phyloP scores from a whole-genome alignment of 495 filamentous ascomycete genomes.

The Penicillium psychrofluorescens region DNA sequence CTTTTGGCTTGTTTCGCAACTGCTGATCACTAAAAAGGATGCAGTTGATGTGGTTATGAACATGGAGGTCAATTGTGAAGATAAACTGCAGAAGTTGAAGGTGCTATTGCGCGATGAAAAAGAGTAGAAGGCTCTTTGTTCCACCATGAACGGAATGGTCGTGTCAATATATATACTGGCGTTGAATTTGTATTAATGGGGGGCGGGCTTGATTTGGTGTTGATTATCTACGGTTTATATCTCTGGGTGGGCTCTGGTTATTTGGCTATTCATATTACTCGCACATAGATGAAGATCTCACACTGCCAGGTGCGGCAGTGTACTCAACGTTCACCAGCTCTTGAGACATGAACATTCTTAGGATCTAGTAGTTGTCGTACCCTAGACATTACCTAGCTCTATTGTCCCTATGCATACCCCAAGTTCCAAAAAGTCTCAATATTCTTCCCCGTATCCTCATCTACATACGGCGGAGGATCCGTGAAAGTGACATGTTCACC shows the following conservation, averaged over 20 bases:
- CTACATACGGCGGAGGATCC: slow-evolving; percentile 40
- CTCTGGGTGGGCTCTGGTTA: no score
- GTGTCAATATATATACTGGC: no score
- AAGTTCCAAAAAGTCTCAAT: slow-evolving; percentile 40
- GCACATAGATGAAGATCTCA: no score
- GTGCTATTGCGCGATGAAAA: slow-evolving; percentile 36
- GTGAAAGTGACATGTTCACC: slow-evolving; percentile 45
- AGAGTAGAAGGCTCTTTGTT: slow-evolving; percentile 13
- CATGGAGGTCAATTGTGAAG: slow-evolving; percentile 43
- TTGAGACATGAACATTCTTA: background rate
- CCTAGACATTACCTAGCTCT: no score
- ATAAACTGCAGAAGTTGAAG: slow-evolving; percentile 38
- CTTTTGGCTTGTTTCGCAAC: slow-evolving; percentile 39
- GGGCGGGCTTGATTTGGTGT: no score
- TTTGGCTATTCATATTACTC: no score
- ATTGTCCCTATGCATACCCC: slow-evolving; percentile 28
- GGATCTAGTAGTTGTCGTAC: no score
- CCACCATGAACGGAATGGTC: background rate
- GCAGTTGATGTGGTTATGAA: slow-evolving; percentile 40
- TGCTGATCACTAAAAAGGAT: slow-evolving; percentile 41
- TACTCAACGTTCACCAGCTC: background rate
- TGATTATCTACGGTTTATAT: no score
- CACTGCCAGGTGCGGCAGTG: no score
- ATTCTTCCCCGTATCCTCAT: slow-evolving; percentile 43
- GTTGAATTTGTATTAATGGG: no score